Evolutionary conservation across 306 rosid species (phyloP), one percentile per base, ranked within the genome.

Genomic region (Quercus ilex): DNA sequence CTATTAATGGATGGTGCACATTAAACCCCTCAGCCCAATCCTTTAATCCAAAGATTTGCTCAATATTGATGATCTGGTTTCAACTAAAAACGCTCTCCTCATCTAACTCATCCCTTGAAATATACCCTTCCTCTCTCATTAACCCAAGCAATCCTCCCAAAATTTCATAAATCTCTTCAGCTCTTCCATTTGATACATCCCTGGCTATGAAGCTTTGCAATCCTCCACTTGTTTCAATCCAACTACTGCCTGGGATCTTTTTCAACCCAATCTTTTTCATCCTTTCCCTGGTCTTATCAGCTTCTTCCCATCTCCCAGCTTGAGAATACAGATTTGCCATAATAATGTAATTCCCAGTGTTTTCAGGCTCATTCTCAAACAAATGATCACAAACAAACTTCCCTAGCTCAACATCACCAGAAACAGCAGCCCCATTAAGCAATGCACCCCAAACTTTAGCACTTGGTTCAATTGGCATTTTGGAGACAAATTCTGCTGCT

Each of bases 391-490:
- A 91, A 25, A 56, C 94, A 78, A 89, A 86, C 70, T 89, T 85
- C 18, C 97, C 98, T 76, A 90, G 72, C 75, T 93, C 92, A 77
- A 91, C 91, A 69, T 93, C 89, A 35, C 92, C 85, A 58, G 92
- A 84, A 74, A 91, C 82, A 69, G 97, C 88, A 72, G 99, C 94
- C 73, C 98, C 96, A 11, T 89, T 82, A 43, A 95, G 85, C 80
- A 95, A 76, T 68, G 98, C 93, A 83, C 97, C 99, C 97, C 98
- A 95, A 78, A 91, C 94, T 83, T 88, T 90, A 49, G 96, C 89
- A 83, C 76, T 88, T 19, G 99, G 98, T 78, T 89, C 89, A 57
- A 93, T 74, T 74, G 91, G 87, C 96, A 93, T 90, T 74, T 89
- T 79, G 23, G 89, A 85, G 78, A 93, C 86, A 28, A 95, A 82